Conservation (phyloP, 257 asterid genomes). For the Solanum tarapatanum region DNA sequence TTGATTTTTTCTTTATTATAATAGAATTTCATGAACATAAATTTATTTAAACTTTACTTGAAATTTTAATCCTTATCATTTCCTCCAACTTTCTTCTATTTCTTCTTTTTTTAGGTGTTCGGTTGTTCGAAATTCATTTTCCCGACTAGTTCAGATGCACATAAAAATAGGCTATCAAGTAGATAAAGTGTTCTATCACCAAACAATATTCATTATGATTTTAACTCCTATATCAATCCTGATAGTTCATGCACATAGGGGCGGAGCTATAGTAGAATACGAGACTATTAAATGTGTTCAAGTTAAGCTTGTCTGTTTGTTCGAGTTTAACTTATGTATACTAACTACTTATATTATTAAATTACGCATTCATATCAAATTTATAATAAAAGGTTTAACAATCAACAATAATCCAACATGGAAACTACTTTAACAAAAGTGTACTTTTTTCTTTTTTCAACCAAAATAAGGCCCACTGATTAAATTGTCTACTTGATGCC, state of each 20-base stretch:
- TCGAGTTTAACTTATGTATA: neutral
- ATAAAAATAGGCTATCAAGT: neutral
- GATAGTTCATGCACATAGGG: no score
- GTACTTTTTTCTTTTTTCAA: neutral
- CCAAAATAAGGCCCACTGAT: neutral
- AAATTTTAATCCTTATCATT: neutral
- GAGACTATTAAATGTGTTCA: no score
- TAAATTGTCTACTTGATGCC: neutral
- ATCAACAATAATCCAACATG: neutral
- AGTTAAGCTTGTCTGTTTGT: no score
- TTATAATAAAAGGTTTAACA: neutral
- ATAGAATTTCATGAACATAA: neutral
- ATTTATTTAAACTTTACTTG: neutral
- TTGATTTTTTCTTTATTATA: neutral
- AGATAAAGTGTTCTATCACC: neutral
- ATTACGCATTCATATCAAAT: neutral
- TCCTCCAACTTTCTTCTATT: neutral
- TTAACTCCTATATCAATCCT: neutral
- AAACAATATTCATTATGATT: neutral
- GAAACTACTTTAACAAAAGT: neutral
- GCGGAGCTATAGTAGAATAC: no score
- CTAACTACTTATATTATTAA: neutral
- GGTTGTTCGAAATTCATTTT: neutral
- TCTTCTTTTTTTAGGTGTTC: neutral
- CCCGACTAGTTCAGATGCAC: neutral